These are phyloP conservation scores for Coniochaeta sp. DNA, from an alignment of 2,329 filamentous ascomycete genomes.

Conservation along the genomic window DNA sequence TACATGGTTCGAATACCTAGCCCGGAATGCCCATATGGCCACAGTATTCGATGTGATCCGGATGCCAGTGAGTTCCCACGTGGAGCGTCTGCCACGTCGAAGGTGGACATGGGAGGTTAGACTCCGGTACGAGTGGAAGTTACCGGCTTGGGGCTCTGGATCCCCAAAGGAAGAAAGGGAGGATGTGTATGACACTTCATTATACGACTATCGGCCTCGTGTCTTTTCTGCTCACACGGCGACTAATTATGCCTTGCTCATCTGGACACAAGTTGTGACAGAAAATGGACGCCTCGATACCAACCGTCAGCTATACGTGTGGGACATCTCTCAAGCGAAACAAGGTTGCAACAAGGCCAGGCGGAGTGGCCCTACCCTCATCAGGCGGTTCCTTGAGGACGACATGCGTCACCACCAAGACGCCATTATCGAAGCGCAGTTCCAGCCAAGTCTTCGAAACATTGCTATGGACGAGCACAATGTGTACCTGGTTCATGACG, in stretches of 20 bases:
- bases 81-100: neutral
- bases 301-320: conserved; percentile 37
- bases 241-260: conserved; percentile 53
- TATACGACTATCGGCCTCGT: conserved; percentile 30
- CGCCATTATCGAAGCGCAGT: neutral
- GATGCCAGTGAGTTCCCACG: neutral
- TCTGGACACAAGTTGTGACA: conserved; percentile 6
- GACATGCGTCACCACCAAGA: neutral
- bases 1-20: conserved; percentile 40
- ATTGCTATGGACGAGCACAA: conserved; percentile 41
- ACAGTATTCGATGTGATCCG: conserved; percentile 45
- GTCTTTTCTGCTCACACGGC: conserved; percentile 54
- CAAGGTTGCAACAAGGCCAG: neutral
- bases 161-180: neutral
- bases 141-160: conserved; percentile 19
- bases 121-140: conserved; percentile 54
- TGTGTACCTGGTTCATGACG: conserved; percentile 50
- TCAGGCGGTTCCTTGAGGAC: neutral
- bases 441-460: conserved; percentile 27
- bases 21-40: conserved; percentile 48
- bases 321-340: conserved; percentile 40
- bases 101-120: conserved; percentile 30
- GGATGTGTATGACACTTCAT: neutral
- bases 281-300: neutral
- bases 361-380: neutral